These are phyloP conservation scores for Raffaelea deltoideospora DNA, from an alignment of 2,329 filamentous ascomycete species.

Conservation along the genomic window DNA sequence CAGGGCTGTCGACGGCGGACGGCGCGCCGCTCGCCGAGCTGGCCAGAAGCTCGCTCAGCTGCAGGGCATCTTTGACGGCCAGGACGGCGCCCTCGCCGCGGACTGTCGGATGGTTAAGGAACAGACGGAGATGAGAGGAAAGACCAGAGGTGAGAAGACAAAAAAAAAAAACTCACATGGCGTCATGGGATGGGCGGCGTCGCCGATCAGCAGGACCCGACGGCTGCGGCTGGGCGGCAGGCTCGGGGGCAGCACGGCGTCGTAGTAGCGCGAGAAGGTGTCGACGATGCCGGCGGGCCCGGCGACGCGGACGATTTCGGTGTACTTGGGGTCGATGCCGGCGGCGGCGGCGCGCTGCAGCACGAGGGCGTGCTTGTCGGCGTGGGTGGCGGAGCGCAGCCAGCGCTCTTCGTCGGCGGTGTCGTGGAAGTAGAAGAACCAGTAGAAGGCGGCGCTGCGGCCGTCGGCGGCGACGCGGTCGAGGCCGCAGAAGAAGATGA, in stretches of 20 bases:
- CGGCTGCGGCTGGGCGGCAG: slow-evolving; percentile 19
- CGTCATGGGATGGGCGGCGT: slow-evolving; percentile 32
- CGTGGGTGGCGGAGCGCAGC: slow-evolving; percentile 11
- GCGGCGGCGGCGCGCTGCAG: not conserved
- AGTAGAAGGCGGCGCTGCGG: slow-evolving; percentile 15
- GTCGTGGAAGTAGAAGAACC: slow-evolving; percentile 10
- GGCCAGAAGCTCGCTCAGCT: slow-evolving; percentile 13
- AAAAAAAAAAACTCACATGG: slow-evolving; percentile 19
- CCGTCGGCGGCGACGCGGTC: slow-evolving; percentile 10
- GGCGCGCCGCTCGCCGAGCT: slow-evolving; percentile 3
- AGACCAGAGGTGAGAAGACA: too few relatives aligned
- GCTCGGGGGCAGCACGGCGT: slow-evolving; percentile 18
- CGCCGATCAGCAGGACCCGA: slow-evolving; percentile 26
- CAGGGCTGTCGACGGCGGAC: not conserved
- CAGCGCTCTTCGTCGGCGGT: slow-evolving; percentile 17
- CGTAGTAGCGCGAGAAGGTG: slow-evolving; percentile 6
- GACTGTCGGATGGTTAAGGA: slow-evolving; percentile 12
- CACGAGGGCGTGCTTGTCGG: slow-evolving; percentile 5
- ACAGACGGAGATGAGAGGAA: not conserved
- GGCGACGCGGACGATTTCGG: slow-evolving; percentile 14
- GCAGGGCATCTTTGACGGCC: slow-evolving; percentile 23
- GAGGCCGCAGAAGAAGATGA: slow-evolving; percentile 13
- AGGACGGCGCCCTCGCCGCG: slow-evolving; percentile 32
- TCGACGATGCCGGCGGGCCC: slow-evolving; percentile 16
- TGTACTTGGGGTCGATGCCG: slow-evolving; percentile 5